These are phyloP conservation scores for Ophiostoma populinum DNA, from an alignment of 2,329 filamentous ascomycete genomes.

Conservation along the genomic window DNA sequence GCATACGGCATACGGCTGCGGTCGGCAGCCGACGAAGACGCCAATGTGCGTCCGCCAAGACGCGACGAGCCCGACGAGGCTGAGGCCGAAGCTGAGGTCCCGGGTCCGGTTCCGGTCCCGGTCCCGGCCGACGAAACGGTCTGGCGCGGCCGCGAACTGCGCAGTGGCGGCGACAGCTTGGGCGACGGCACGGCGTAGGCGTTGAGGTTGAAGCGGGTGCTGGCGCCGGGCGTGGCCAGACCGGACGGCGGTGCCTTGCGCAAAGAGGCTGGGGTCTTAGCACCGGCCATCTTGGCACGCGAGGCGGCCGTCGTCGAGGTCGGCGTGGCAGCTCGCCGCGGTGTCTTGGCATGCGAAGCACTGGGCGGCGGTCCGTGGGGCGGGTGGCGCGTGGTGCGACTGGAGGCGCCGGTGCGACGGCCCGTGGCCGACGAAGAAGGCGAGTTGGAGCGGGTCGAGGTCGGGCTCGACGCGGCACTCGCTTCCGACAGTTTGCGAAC, in stretches of 20 bases:
- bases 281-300: slow-evolving; percentile 22
- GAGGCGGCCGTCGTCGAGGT: slow-evolving; percentile 8
- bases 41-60: slow-evolving; percentile 2
- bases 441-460: slow-evolving; percentile 39
- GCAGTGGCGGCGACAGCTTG: slow-evolving; percentile 60
- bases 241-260: slow-evolving; percentile 24
- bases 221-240: slow-evolving; percentile 30
- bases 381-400: slow-evolving; percentile 22
- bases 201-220: slow-evolving; percentile 50
- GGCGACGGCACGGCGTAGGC: slow-evolving; percentile 53
- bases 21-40: slow-evolving; percentile 5
- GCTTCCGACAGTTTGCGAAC: slow-evolving; percentile 24
- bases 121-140: slow-evolving; percentile 49
- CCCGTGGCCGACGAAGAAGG: slow-evolving; percentile 30
- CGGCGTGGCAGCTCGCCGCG: slow-evolving; percentile 17
- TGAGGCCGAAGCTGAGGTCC: slow-evolving; percentile 49
- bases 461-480: slow-evolving; percentile 28
- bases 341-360: slow-evolving; percentile 22
- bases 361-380: slow-evolving; percentile 18
- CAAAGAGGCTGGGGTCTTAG: slow-evolving; percentile 7
- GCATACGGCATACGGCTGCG: slow-evolving; percentile 4
- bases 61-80: not conserved
- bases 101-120: not conserved
- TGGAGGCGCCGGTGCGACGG: slow-evolving; percentile 6
- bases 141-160: slow-evolving; percentile 67